Base-by-base conservation (phyloP, 192 early-diverging fungal genomes). In the Coemansia sp. region DNA sequence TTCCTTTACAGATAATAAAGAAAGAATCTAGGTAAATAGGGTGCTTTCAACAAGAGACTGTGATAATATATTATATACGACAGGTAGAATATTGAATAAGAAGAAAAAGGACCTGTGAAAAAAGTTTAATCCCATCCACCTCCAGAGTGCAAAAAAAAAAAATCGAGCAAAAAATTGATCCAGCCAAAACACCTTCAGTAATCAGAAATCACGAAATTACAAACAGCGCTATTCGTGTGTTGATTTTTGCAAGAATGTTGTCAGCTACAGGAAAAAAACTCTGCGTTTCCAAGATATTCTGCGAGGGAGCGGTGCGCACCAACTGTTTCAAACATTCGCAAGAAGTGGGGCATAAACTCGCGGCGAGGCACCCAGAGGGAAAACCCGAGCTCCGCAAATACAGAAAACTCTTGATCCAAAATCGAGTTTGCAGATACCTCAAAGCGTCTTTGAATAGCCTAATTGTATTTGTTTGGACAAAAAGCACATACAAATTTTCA, bases 311-410 rank as follows among this genome's bases (percentile, higher is more conserved):
- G 70, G 48, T 72, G 61, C 72, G 53, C 83, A 82, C 88, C 88
- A 61, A 84, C 68, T 7, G 79, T 79, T 40, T 85, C 79, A 33
- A 93, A 85, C 72, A 97, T 90, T 48, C 91, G 87, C 61, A 93
- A 86, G 62, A 99, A 88, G 72, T 99, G 97, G 1, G 97, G 95
- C 86, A 94, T 87, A 39, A 97, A 89, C 75, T 97, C 94, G 67
- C 87, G 85, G 21, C 85, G 71, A 1, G 97, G 92, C 18, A 97
- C 68, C 80, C 91, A 97, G 18, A 99, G 77, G 20, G 86, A 90
- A 71, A 99, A 99, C 23, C 95, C 94, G 33, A 99, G 87, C 46
- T 90, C 84, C 1, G 93, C 86, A 86, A 94, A 99, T 3, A 95
- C 90, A 30, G 87, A 70, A 81, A 97, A 97, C 79, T 99, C 97